Evolutionary conservation across 2,329 filamentous ascomycete species (phyloP).

Genomic region (Teratosphaeria gauchensis): DNA sequence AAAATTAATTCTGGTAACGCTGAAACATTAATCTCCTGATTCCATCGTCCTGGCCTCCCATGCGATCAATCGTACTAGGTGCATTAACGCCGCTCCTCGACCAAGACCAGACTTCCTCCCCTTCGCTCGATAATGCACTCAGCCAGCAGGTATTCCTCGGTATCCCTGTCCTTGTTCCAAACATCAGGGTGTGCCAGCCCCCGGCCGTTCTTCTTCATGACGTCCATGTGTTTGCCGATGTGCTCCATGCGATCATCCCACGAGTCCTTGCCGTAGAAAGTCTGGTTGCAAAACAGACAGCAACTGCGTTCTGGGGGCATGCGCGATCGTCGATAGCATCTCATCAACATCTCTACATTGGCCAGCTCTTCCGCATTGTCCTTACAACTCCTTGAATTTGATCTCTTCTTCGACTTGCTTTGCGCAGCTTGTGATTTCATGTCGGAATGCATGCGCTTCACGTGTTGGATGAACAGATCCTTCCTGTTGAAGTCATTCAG

Average conservation of each 20-base stretch:
- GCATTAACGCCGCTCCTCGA: background rate
- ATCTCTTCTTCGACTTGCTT: constrained; percentile 32
- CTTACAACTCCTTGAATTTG: constrained; percentile 1
- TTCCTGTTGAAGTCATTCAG: constrained; percentile 76
- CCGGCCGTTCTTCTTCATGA: constrained; percentile 27
- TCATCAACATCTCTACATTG: constrained; percentile 44
- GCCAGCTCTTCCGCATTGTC: constrained; percentile 9
- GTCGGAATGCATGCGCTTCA: constrained; percentile 65
- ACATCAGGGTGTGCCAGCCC: constrained; percentile 26
- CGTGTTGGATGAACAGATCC: constrained; percentile 82
- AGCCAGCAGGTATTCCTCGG: constrained; percentile 31
- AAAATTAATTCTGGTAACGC: background rate
- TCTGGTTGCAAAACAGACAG: constrained; percentile 56
- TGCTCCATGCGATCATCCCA: constrained; percentile 88
- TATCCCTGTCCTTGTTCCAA: constrained; percentile 23
- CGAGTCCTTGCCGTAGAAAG: constrained; percentile 52
- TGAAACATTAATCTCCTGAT: background rate
- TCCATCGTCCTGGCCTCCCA: too few relatives aligned
- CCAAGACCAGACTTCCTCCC: background rate
- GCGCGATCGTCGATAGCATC: constrained; percentile 54
- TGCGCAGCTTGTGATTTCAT: background rate
- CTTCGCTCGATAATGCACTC: constrained; percentile 27
- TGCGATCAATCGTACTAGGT: background rate
- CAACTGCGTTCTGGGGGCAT: constrained; percentile 49
- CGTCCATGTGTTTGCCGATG: constrained; percentile 71